Base-by-base conservation (phyloP, 2,329 filamentous ascomycete species). In the Sclerotinia trifoliorum region DNA sequence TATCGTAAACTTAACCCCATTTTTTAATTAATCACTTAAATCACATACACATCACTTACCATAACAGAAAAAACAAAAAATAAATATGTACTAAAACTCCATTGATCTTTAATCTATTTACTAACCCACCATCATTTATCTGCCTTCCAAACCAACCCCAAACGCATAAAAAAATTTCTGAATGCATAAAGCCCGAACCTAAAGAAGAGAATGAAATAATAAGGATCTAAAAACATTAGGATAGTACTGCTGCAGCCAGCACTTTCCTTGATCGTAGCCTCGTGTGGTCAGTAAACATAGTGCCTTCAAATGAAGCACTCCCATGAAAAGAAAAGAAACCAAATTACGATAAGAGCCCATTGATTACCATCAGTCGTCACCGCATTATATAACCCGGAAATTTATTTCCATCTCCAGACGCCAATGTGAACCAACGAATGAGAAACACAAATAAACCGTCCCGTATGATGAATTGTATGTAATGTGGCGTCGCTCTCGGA, bases 341-440 rank as follows among this genome's bases (percentile, higher is more conserved):
- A 51, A 55, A 55, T 11, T 17, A 55, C 29, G 62, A 65, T 29
- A 21, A 61, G 49, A 52, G 35, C n/a, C 39, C 49, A 42, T 35
- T 62, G 46, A 62, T 51, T 32, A 51, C 60, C 62, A 39, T 35
- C 62, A n/a, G 32, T 55, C 49, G n/a, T 55, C 26, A 65, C 24
- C 49, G 44, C 39, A 29, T 54, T 44, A 44, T 65, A 44, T 55
- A 42, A 42, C 32, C 48, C n/a, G 60, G 60, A n/a, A 55, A 44
- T 52, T 65, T 54, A 55, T 65, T 52, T 54, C 56, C 55, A 60
- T 67, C 32, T 44, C 65, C 56, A 67, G 49, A 63, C 65, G 65
- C 65, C 65, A 54, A 54, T 61, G 65, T 67, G 39, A 60, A 51
- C 56, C 65, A 54, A 62, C n/a, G 65, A 44, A 52, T 52, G 65